Conservation (phyloP, 345 rosid species). For the Eucalyptus guilfoylei region DNA sequence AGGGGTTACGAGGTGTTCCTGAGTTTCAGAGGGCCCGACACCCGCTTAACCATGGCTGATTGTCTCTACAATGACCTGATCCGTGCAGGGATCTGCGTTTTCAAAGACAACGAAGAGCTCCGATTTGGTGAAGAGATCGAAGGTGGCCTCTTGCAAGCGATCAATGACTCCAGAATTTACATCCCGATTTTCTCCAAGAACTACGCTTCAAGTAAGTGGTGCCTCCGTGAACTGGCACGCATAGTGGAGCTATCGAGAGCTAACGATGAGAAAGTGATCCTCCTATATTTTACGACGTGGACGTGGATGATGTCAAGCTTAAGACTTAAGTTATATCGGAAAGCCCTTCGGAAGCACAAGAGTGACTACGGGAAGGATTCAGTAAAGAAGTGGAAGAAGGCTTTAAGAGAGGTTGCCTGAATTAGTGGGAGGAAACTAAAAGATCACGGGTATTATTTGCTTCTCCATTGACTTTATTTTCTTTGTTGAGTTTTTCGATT, state of each 20-base stretch:
- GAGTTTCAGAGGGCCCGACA: background rate
- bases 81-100: background rate
- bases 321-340: background rate
- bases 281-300: background rate
- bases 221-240: background rate
- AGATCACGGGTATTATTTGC: background rate
- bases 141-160: too few species aligned
- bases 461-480: background rate
- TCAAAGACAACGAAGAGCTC: too few species aligned
- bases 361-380: rapidly evolving
- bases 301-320: background rate
- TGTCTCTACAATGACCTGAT: background rate
- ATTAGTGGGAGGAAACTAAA: background rate
- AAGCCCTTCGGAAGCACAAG: background rate
- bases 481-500: background rate
- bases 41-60: background rate
- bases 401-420: background rate
- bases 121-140: too few species aligned
- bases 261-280: background rate
- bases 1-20: background rate
- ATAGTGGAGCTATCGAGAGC: background rate
- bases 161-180: too few species aligned
- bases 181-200: too few species aligned
- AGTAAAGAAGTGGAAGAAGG: background rate
- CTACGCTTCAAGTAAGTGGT: background rate